Base-by-base conservation (phyloP, 1,284 basidiomycete species). In the Irpex sp. region DNA sequence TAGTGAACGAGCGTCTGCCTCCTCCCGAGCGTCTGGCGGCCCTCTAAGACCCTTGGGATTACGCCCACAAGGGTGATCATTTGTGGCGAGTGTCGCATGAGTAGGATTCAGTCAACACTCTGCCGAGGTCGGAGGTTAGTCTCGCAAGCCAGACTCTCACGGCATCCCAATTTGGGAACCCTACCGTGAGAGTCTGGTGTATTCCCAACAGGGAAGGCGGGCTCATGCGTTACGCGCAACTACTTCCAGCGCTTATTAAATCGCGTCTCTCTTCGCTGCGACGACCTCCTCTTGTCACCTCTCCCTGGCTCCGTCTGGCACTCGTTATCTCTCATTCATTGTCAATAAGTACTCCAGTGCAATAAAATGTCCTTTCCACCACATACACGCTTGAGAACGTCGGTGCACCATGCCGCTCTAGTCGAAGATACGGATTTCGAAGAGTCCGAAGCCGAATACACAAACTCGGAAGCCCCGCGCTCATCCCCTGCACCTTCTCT, bases 161-260 rank as follows among this genome's bases (percentile, higher is more conserved):
- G 57, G 44, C 57, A 58, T 58, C 57, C 57, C 57, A 58, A 40
- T 58, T 36, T 47, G 57, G 57, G 57, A 58, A 58, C 57, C 57
- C 57, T 58, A 38, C 44, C 57, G 36, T 44, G 36, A 58, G 57
- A 21, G 57, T 58, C 57, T 58, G 57, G 57, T 58, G 36, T 58
- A 13, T 17, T 38, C 34, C 57, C 57, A 58, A 44, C 57, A 17
- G 13, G 36, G 36, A 44, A 21, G 40, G 57, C 34, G 57, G 31
- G 57, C 36, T 36, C 40, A n/a, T 38, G 57, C 57, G n/a, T 58
- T 47, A 40, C 57, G 37, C 38, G 5, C 15, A 9, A 4, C 3
- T 36, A 38, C 57, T 4, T 13, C 57, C 11, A 6, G 57, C 57
- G 57, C 57, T 58, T n/a, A 47, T 3, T 4, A 21, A 5, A 6